Percentiles rank a stretch among this genome's conserved stretches.
Conservation (phyloP, 2,329 filamentous ascomycete species). For the Colletotrichum lentis region DNA sequence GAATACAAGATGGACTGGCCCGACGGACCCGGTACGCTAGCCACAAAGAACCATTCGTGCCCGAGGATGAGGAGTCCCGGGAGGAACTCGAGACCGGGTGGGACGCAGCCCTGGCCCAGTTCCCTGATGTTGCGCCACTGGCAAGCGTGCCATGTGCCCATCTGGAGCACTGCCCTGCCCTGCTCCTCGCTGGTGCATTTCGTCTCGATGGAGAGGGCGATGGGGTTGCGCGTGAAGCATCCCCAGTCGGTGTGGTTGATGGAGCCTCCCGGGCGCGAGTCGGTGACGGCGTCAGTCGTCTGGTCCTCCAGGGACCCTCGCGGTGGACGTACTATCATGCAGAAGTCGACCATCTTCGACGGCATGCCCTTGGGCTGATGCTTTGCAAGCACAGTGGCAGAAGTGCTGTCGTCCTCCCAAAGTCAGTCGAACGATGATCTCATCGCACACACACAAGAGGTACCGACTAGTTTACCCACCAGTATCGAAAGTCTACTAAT, state of each 20-base stretch:
- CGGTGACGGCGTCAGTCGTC: slow-evolving; percentile 17
- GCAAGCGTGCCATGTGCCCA: slow-evolving; percentile 40
- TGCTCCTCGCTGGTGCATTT: slow-evolving; percentile 35
- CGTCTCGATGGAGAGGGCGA: slow-evolving; percentile 40
- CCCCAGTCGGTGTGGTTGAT: slow-evolving; percentile 40
- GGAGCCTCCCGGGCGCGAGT: slow-evolving; percentile 30
- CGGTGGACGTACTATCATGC: slow-evolving; percentile 28
- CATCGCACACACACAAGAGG: neutral
- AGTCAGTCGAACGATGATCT: neutral
- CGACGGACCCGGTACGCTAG: neutral
- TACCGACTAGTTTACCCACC: neutral
- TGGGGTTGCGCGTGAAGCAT: slow-evolving; percentile 31
- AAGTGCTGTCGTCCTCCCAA: neutral
- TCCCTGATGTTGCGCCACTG: slow-evolving; percentile 37
- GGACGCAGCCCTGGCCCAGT: neutral
- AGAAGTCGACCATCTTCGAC: slow-evolving; percentile 40
- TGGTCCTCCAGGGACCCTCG: slow-evolving; percentile 20
- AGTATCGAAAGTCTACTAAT: neutral
- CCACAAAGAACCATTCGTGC: neutral
- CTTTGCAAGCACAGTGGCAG: slow-evolving; percentile 25
- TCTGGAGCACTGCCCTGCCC: slow-evolving; percentile 37
- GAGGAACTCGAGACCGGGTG: neutral
- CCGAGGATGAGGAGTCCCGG: neutral
- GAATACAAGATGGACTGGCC: neutral
- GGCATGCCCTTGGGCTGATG: slow-evolving; percentile 36